phyloP scores from a whole-genome alignment of 257 asterid species.

The Primulina huaijiensis region DNA sequence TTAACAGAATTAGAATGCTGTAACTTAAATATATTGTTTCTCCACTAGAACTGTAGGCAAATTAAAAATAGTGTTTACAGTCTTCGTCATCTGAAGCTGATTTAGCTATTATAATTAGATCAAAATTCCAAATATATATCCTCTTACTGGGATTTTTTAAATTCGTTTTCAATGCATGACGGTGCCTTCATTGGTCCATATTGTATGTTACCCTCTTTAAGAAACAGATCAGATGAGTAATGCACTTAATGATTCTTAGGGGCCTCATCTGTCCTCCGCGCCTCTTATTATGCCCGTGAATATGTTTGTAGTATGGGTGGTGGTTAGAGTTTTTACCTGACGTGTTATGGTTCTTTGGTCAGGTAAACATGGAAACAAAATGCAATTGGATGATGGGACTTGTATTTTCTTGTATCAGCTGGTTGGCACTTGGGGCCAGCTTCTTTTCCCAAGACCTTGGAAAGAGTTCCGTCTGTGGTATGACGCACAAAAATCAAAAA shows the following conservation, averaged over 20 bases:
- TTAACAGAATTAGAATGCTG: neutral
- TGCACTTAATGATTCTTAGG: neutral
- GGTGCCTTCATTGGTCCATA: neutral
- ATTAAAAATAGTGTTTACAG: neutral
- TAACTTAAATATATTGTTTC: neutral
- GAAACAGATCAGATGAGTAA: neutral
- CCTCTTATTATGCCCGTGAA: neutral
- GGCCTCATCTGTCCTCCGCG: neutral
- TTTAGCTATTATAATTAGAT: neutral
- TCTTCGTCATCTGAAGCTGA: neutral
- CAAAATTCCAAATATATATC: constrained; percentile 1
- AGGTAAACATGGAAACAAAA: constrained; percentile 93
- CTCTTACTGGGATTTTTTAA: neutral
- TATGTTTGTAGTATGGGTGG: constrained; percentile 5
- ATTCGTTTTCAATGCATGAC: neutral
- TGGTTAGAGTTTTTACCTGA: constrained; percentile 5
- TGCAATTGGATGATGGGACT: constrained; percentile 57
- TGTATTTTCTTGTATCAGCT: constrained; percentile 81
- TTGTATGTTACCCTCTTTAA: neutral
- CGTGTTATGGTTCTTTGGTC: constrained; percentile 24
- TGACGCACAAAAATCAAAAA: constrained; percentile 68
- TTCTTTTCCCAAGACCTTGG: constrained; percentile 94
- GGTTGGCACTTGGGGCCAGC: constrained; percentile 99
- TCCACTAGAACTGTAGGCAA: neutral
- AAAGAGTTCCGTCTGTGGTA: constrained; percentile 96